These are phyloP conservation scores for Herpetomonas tarakana DNA, from an alignment of 208 protist species.

Conservation along the genomic window DNA sequence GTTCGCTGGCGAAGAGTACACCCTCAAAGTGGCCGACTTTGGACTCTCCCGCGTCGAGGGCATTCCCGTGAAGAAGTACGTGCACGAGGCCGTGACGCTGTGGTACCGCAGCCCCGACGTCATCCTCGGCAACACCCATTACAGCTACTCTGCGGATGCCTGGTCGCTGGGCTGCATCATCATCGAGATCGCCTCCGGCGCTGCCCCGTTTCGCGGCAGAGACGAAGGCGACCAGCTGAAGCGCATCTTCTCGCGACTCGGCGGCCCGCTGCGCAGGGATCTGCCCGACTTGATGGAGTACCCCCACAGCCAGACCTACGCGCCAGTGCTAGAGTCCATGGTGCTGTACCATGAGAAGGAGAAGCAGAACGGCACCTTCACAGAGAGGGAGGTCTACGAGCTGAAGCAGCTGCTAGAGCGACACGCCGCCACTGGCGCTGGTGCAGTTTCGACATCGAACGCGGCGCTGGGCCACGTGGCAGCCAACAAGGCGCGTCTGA, in stretches of 20 bases:
- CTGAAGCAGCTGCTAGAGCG: conserved; percentile 9
- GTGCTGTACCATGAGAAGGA: conserved; percentile 5
- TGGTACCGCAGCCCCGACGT: conserved; percentile 95
- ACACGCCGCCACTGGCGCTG: background rate
- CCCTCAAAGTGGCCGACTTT: conserved; percentile 89
- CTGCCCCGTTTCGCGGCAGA: conserved; percentile 74
- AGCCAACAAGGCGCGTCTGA: conserved; percentile 23
- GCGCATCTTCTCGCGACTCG: conserved; percentile 84
- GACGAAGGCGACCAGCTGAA: conserved; percentile 84
- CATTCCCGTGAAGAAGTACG: conserved; percentile 90
- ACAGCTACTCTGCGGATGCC: conserved; percentile 77
- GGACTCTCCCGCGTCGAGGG: conserved; percentile 79
- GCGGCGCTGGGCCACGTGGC: conserved; percentile 20
- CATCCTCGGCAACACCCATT: conserved; percentile 82
- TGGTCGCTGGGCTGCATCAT: conserved; percentile 94
- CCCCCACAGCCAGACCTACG: conserved; percentile 27
- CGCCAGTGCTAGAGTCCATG: conserved; percentile 12
- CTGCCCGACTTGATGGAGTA: conserved; percentile 59
- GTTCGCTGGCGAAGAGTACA: conserved; percentile 24
- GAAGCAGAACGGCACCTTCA: conserved; percentile 3
- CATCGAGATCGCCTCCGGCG: conserved; percentile 72
- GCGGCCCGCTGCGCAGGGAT: conserved; percentile 72
- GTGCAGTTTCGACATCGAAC: conserved; percentile 2
- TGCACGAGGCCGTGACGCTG: conserved; percentile 90
- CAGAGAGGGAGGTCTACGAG: conserved; percentile 7